phyloP scores from a whole-genome alignment of 768 basidiomycete genomes.

The Agaricus subrufescens region DNA sequence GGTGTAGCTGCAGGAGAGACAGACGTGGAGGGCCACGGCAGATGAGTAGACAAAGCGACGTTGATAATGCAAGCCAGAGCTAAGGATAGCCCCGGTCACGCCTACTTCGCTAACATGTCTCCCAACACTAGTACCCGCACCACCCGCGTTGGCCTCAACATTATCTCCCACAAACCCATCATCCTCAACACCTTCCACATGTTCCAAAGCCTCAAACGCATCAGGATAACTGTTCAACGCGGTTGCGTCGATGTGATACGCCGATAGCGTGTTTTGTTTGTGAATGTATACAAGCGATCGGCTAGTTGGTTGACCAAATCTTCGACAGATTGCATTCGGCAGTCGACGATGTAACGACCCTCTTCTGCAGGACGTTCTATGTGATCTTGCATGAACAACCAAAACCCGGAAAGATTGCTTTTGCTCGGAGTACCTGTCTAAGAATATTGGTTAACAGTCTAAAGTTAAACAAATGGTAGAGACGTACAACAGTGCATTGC shows the following conservation, averaged over 20 bases:
- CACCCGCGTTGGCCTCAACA: no score
- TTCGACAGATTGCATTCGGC: slow-evolving; percentile 84
- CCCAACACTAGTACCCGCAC: no score
- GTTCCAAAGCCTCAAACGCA: slow-evolving; percentile 63
- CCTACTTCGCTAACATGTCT: no score
- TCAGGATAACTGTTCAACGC: slow-evolving; percentile 96
- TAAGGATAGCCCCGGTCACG: no score
- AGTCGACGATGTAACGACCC: slow-evolving; percentile 95
- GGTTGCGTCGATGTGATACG: slow-evolving; percentile 97
- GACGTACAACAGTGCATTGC: slow-evolving; percentile 91
- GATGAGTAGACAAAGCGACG: no score
- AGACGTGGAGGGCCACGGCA: no score
- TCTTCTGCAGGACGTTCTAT: slow-evolving; percentile 94
- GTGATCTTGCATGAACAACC: slow-evolving; percentile 99
- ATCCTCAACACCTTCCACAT: slow-evolving; percentile 25
- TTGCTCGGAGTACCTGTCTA: slow-evolving; percentile 98
- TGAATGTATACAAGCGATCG: slow-evolving; percentile 70
- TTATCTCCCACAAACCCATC: slow-evolving; percentile 33
- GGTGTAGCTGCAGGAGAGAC: no score
- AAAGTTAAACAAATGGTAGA: neutral
- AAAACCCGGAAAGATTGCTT: slow-evolving; percentile 95
- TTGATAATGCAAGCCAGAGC: no score
- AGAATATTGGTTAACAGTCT: neutral
- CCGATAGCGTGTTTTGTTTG: slow-evolving; percentile 84
- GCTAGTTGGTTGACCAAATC: slow-evolving; percentile 86